These are phyloP conservation scores for Candida tammaniensis DNA, from an alignment of 805 yeast species.

Conservation along the genomic window DNA sequence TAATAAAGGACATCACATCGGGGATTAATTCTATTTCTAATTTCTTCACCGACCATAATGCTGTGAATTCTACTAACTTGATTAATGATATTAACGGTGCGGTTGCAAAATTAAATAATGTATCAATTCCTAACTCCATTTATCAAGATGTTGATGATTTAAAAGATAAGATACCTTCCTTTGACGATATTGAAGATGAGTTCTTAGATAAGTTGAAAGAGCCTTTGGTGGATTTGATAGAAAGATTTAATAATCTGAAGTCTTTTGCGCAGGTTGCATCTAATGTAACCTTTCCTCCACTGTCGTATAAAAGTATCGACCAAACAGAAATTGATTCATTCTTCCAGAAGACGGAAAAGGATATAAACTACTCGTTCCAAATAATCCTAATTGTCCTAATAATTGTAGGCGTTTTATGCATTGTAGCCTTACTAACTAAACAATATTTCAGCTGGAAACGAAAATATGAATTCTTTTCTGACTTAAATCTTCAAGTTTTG, in stretches of 20 bases:
- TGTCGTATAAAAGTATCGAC: neutral
- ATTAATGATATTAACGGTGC: conserved; percentile 56
- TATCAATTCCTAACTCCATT: conserved; percentile 66
- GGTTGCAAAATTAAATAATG: conserved; percentile 48
- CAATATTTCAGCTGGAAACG: conserved; percentile 51
- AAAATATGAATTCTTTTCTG: conserved; percentile 28
- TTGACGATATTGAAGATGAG: conserved; percentile 58
- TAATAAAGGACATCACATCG: conserved; percentile 6
- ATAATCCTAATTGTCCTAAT: conserved; percentile 32
- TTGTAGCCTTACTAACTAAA: conserved; percentile 42
- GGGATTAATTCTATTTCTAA: conserved; percentile 18
- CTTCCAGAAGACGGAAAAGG: conserved; percentile 26
- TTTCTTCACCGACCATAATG: conserved; percentile 45
- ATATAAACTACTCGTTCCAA: conserved; percentile 34
- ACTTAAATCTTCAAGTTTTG: conserved; percentile 8
- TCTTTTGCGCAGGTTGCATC: neutral
- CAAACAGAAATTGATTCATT: conserved; percentile 32
- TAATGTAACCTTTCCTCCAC: conserved; percentile 2
- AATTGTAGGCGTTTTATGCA: conserved; percentile 34
- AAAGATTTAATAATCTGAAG: conserved; percentile 1
- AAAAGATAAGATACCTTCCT: conserved; percentile 54
- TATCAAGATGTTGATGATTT: conserved; percentile 54
- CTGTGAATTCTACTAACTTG: conserved; percentile 26
- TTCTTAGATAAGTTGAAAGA: conserved; percentile 50
- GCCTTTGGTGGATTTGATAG: conserved; percentile 42